Base-by-base conservation (phyloP, 441 rosid genomes). In the Mallotus japonicus region DNA sequence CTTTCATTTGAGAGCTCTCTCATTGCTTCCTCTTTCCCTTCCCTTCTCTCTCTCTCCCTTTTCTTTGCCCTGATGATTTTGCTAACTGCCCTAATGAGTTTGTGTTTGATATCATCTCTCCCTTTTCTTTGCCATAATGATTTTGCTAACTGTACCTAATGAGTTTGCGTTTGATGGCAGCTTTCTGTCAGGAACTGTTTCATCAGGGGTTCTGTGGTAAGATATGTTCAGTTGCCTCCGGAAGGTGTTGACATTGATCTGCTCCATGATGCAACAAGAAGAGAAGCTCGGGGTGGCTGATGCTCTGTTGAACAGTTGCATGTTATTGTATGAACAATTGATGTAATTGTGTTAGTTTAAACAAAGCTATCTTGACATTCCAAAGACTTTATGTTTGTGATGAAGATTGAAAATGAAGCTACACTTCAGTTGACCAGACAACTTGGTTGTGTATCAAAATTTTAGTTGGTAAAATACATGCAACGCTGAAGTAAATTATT, bases 261-360 rank as follows among this genome's bases (percentile, higher is more conserved):
- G 74, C 99, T 95, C 66, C 99, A 95, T 60, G 99, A 95, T 66
- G 99, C 99, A 65, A 90, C 98, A 32, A 87, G 99, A 85, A 91
- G 99, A 86, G 99, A 92, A 83, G 99, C 99, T 76, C 89, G 98
- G 34, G 97, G 99, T 42, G 98, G 98, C 75, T 95, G 84, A 91
- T 72, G 51, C 37, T 51, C 47, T 2, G 56, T 55, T 10, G 22
- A 46, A 55, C 13, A n/a, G 47, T 67, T 63, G 8, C 19, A 67
- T 74, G 73, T 77, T 50, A 76, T 79, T 62, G 73, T 62, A 63
- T 70, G 73, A 65, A 71, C 68, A 61, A 81, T 58, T 16, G 28
- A 73, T 74, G 70, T 65, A 37, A 70, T 60, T 24, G 65, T 76
- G 77, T 68, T 67, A 72, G 65, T 64, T 73, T 70, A 73, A 80